phyloP scores from a whole-genome alignment of 176 grass and related monocot species.

The Pontederia crassipes region DNA sequence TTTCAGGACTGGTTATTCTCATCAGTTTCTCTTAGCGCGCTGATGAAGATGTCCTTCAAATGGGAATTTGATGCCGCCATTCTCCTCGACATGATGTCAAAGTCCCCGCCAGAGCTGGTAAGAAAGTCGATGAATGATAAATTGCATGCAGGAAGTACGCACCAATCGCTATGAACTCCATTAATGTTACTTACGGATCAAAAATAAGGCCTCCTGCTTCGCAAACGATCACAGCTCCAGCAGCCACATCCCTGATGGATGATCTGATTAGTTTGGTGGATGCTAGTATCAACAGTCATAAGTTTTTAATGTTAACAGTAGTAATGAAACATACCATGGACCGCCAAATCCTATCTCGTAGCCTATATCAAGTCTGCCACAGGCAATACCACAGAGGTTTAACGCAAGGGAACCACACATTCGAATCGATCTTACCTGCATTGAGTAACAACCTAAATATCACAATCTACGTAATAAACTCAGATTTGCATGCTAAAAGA shows the following conservation, averaged over 20 bases:
- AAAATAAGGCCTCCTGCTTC: conserved; percentile 91
- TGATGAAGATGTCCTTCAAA: conserved; percentile 67
- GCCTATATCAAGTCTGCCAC: conserved; percentile 90
- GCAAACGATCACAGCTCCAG: conserved; percentile 78
- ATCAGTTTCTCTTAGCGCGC: conserved; percentile 12
- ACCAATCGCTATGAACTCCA: neutral
- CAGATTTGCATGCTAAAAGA: too few relatives aligned
- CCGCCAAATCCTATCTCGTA: conserved; percentile 96
- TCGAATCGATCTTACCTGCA: conserved; percentile 73
- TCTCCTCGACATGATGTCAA: conserved; percentile 61
- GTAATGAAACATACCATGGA: conserved; percentile 42
- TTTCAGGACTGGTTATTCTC: neutral
- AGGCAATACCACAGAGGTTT: conserved; percentile 88
- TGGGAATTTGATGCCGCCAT: conserved; percentile 68
- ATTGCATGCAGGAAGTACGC: neutral
- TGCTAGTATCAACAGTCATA: neutral
- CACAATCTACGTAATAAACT: too few relatives aligned
- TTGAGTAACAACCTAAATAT: neutral
- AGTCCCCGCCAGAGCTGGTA: conserved; percentile 54
- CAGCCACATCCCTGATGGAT: conserved; percentile 70
- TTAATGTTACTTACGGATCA: conserved; percentile 51
- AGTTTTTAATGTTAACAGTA: neutral
- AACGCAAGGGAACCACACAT: conserved; percentile 93
- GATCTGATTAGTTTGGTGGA: neutral
- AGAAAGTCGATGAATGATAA: neutral